phyloP scores from a whole-genome alignment of 1,139 yeast genomes.

The Candida sp. region DNA sequence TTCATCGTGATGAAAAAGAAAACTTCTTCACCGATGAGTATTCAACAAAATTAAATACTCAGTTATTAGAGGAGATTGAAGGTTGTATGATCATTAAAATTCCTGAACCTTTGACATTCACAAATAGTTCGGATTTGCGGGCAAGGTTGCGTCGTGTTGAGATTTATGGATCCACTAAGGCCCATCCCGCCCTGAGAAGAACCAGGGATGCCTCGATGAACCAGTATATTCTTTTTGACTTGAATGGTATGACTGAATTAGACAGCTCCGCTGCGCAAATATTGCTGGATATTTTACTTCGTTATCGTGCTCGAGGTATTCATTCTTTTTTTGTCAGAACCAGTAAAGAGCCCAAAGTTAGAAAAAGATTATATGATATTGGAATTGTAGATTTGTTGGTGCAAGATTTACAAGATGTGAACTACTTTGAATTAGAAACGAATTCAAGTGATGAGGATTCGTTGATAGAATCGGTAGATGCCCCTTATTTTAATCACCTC shows the following conservation, averaged over 20 bases:
- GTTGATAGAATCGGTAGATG: slow-evolving; percentile 22
- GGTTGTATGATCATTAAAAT: slow-evolving; percentile 85
- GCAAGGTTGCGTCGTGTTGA: slow-evolving; percentile 76
- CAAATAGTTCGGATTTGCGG: slow-evolving; percentile 82
- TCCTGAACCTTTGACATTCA: slow-evolving; percentile 92
- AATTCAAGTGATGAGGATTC: slow-evolving; percentile 9
- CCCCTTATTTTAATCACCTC: slow-evolving; percentile 39
- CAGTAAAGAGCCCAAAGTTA: slow-evolving; percentile 32
- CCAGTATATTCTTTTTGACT: slow-evolving; percentile 70
- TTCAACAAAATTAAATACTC: slow-evolving; percentile 34
- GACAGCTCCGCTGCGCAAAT: slow-evolving; percentile 90
- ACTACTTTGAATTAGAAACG: slow-evolving; percentile 19
- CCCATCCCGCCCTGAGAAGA: slow-evolving; percentile 79
- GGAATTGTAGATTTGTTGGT: slow-evolving; percentile 28
- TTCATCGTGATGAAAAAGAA: slow-evolving; percentile 5
- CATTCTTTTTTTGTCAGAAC: slow-evolving; percentile 66
- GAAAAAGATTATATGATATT: slow-evolving; percentile 25
- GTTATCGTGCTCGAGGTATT: slow-evolving; percentile 55
- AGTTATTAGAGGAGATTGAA: slow-evolving; percentile 66
- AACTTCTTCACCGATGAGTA: slow-evolving; percentile 32
- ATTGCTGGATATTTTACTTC: slow-evolving; percentile 54
- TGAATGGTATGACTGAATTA: slow-evolving; percentile 81
- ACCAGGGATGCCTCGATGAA: slow-evolving; percentile 53
- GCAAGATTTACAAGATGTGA: slow-evolving; percentile 22
- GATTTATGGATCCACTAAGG: slow-evolving; percentile 75